Base-by-base conservation (phyloP, 78 protist species). In the Bigelowiella natans region DNA sequence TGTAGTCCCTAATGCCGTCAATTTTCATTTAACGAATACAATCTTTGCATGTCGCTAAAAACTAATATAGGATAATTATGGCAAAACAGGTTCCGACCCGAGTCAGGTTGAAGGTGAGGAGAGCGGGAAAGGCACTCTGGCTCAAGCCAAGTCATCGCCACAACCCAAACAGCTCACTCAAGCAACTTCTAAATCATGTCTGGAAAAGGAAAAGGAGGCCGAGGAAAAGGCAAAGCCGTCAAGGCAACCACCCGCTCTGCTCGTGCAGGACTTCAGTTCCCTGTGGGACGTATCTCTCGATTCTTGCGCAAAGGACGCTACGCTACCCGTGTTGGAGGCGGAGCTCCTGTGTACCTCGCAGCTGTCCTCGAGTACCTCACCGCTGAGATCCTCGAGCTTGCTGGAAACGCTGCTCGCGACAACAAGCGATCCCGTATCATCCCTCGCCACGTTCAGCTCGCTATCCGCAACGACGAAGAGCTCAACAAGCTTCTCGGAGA, bases 281-380 rank as follows among this genome's bases (percentile, higher is more conserved):
- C 94, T 7, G 94, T 92, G 2, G 92, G 93, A 1, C 94, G 94
- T 63, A 82, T 92, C 1, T 86, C 37, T 38, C 73, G 88, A n/a
- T 31, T 3, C 90, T 83, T 92, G n/a, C 40, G 64, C 63, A 0
- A 38, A 39, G 92, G 92, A 38, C 86, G 88, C 89, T 85, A 82
- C 37, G 94, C 94, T 83, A n/a, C 88, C 93, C 94, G 98, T 40
- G 36, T 96, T 30, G 98, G 97, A 11, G 96, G 95, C 28, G 97
- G 97, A 0, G 97, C 96, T 37, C 96, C 98, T 36, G 98, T 98
- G 36, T 98, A 98, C 96, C 92, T 97, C 36, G 97, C 98, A 1
- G 98, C 99, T 91, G 98, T 98, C 39, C 91, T 98, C 31, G 99
- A 98, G 94, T 98, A 98, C 95, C 92, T 97, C 64, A 92, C 96